A percentile compares a stretch with the other conserved stretches of the same genome.
These are phyloP conservation scores for Fusarium austroafricanum DNA, from an alignment of 2,329 filamentous ascomycete species.

Conservation along the genomic window DNA sequence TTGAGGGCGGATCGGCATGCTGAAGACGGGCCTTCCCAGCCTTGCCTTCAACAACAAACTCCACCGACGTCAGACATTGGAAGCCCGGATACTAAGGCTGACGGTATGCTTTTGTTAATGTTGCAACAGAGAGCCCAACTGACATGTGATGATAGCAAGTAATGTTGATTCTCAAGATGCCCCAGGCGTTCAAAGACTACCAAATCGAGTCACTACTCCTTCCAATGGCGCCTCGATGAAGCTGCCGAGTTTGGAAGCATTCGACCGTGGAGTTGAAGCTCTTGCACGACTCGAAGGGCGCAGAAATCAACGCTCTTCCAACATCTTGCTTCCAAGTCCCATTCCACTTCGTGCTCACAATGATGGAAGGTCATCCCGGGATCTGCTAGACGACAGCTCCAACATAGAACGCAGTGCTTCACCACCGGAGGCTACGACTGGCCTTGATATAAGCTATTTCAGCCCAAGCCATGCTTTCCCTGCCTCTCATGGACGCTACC, in stretches of 20 bases:
- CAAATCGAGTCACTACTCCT: not conserved
- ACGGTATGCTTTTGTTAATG: not conserved
- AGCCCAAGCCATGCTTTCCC: not conserved
- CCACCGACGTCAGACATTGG: not conserved
- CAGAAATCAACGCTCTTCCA: not conserved
- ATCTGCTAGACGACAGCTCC: not conserved
- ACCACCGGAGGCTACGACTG: not conserved
- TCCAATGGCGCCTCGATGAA: not conserved
- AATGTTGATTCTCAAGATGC: not conserved
- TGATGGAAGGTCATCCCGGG: not conserved
- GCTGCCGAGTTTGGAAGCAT: not conserved
- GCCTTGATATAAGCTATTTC: not conserved
- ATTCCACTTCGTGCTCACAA: conserved; percentile 45
- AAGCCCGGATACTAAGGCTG: not conserved
- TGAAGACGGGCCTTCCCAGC: not conserved
- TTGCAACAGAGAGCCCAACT: not conserved
- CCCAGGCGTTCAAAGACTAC: not conserved
- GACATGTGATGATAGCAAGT: too few relatives aligned
- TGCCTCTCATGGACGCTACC: not conserved
- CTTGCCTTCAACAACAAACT: not conserved
- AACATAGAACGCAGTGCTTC: not conserved
- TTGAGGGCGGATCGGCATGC: not conserved
- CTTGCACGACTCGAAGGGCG: not conserved
- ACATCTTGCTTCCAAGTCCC: not conserved
- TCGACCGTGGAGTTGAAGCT: conserved; percentile 4